Conservation (phyloP, 192 early-diverging fungal genomes). For the Backusella morwellensis region DNA sequence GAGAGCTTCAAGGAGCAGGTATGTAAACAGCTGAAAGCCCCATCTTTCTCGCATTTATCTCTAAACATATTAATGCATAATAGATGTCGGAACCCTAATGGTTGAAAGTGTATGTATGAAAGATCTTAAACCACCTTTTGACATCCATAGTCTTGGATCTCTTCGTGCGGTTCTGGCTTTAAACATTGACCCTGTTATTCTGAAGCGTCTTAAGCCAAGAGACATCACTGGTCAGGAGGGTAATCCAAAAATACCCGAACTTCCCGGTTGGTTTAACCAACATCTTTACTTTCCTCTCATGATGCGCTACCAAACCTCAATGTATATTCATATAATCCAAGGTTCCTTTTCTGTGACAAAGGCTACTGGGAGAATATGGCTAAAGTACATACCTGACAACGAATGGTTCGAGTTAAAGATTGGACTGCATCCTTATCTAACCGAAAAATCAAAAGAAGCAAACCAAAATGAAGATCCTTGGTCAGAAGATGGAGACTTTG, state of each 20-base stretch:
- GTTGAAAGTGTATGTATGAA: slow-evolving; percentile 12
- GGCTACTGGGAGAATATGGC: slow-evolving; percentile 18
- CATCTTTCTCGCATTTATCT: background rate
- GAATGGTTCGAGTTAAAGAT: slow-evolving; percentile 18
- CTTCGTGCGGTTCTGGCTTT: slow-evolving; percentile 9
- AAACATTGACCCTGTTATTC: slow-evolving; percentile 20
- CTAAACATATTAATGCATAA: background rate
- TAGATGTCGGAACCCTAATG: slow-evolving; percentile 28
- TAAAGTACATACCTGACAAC: slow-evolving; percentile 13
- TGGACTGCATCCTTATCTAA: slow-evolving; percentile 1
- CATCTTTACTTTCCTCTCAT: slow-evolving; percentile 22
- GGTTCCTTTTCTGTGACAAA: background rate
- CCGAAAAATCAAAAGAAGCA: slow-evolving; percentile 23
- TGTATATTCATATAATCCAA: slow-evolving; percentile 15
- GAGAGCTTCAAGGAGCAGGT: slow-evolving; percentile 10
- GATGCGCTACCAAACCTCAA: slow-evolving; percentile 22
- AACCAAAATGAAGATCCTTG: slow-evolving; percentile 26
- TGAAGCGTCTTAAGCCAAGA: slow-evolving; percentile 9
- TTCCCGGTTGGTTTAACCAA: slow-evolving; percentile 7
- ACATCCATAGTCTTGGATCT: background rate
- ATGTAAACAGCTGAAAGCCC: background rate
- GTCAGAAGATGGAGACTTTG: slow-evolving; percentile 6
- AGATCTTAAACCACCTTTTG: slow-evolving; percentile 14
- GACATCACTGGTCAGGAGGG: background rate
- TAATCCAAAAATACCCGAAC: background rate